phyloP scores from a whole-genome alignment of 1,284 basidiomycete genomes.

The Paramarasmius palmivorus region DNA sequence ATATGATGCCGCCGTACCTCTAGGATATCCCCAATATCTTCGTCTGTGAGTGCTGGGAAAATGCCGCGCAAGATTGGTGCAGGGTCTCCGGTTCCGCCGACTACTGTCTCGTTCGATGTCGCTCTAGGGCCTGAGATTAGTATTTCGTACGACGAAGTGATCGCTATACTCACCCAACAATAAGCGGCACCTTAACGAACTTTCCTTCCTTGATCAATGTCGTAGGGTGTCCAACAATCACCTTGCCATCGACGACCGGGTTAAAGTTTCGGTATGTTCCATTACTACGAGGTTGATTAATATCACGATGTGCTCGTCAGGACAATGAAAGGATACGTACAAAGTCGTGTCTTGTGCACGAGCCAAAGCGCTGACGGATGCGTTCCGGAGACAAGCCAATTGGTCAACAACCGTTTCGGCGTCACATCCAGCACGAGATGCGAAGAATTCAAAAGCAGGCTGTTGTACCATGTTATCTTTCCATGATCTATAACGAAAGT shows the following conservation, averaged over 20 bases:
- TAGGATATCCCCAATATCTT: constrained; percentile 38
- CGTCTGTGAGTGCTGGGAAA: constrained; percentile 47
- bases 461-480: constrained; percentile 21
- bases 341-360: constrained; percentile 51
- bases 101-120: constrained; percentile 57
- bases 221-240: constrained; percentile 16
- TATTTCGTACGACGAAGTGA: background rate
- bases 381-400: constrained; percentile 48
- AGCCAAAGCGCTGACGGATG: constrained; percentile 47
- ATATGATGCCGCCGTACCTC: constrained; percentile 23
- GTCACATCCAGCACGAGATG: constrained; percentile 47
- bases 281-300: constrained; percentile 19
- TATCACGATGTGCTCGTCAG: no score
- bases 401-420: constrained; percentile 32
- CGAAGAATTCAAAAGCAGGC: constrained; percentile 53
- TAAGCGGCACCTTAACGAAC: no score
- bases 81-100: constrained; percentile 25
- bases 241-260: constrained; percentile 48
- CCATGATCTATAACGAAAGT: background rate
- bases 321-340: background rate
- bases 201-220: no score
- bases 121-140: constrained; percentile 32
- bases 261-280: constrained; percentile 39
- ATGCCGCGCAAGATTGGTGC: constrained; percentile 33
- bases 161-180: constrained; percentile 48